Conservation (phyloP, 805 yeast species). For the Saccharomycodes ludwigii region DNA sequence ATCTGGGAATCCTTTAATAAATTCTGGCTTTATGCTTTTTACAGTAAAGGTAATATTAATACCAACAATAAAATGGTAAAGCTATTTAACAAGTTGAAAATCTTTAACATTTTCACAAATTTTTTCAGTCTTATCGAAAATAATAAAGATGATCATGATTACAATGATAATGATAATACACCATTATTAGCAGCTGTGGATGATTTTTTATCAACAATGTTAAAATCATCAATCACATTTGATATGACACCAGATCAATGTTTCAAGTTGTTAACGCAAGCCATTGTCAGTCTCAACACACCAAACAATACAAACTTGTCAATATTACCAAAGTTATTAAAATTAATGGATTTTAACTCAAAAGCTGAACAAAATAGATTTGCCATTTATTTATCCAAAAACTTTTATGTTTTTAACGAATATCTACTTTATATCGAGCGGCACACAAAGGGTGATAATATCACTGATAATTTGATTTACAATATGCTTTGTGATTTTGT, state of each 20-base stretch:
- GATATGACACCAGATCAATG: not conserved
- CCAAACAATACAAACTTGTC: not conserved
- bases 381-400: not conserved
- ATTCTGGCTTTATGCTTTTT: conserved; percentile 22
- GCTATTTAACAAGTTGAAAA: conserved; percentile 30
- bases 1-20: conserved; percentile 41
- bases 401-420: not conserved
- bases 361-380: conserved; percentile 1
- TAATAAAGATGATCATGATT: no score
- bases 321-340: not conserved
- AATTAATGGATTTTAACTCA: conserved; percentile 1
- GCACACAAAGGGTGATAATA: not conserved
- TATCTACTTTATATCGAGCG: no score
- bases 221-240: not conserved
- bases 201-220: not conserved
- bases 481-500: not conserved
- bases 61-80: conserved; percentile 27
- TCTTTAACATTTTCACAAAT: conserved; percentile 25
- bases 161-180: no score
- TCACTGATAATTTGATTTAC: not conserved
- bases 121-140: not conserved
- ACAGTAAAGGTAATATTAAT: conserved; percentile 15
- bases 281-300: no score
- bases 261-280: not conserved
- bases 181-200: not conserved